A percentile compares a stretch with the other conserved stretches of the same genome.
Conservation (phyloP, 495 filamentous ascomycete species). For the Massariosphaeria phaeospora region DNA sequence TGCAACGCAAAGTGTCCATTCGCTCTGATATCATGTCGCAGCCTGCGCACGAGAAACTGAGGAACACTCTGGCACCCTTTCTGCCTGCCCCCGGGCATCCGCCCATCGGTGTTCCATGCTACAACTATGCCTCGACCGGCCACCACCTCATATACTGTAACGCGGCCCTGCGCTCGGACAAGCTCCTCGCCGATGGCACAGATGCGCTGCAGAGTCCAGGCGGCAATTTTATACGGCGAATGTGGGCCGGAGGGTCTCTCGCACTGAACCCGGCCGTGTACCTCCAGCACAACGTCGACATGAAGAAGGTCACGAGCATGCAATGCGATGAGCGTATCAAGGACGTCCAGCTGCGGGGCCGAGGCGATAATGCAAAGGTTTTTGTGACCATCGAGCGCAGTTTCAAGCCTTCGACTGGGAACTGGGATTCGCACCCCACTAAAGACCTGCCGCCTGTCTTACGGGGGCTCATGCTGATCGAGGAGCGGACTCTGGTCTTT, state of each 20-base stretch:
- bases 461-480: slow-evolving; percentile 42
- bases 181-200: slow-evolving; percentile 42
- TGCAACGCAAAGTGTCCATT: slow-evolving; percentile 3
- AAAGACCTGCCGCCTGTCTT: background rate
- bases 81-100: slow-evolving; percentile 5
- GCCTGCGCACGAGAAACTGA: background rate
- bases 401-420: background rate
- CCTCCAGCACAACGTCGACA: background rate
- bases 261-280: slow-evolving; percentile 29
- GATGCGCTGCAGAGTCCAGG: slow-evolving; percentile 43
- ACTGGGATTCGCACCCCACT: background rate
- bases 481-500: slow-evolving; percentile 58
- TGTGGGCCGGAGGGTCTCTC: slow-evolving; percentile 45
- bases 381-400: slow-evolving; percentile 54
- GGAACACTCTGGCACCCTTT: background rate
- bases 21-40: background rate
- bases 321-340: slow-evolving; percentile 58
- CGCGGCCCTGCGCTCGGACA: slow-evolving; percentile 28
- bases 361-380: slow-evolving; percentile 53
- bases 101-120: slow-evolving; percentile 11
- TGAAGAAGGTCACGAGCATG: slow-evolving; percentile 29
- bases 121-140: slow-evolving; percentile 7
- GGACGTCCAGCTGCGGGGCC: slow-evolving; percentile 54
- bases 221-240: slow-evolving; percentile 38
- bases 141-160: slow-evolving; percentile 44